phyloP scores from a whole-genome alignment of 257 asterid genomes.

The Thymus mandschuricus region DNA sequence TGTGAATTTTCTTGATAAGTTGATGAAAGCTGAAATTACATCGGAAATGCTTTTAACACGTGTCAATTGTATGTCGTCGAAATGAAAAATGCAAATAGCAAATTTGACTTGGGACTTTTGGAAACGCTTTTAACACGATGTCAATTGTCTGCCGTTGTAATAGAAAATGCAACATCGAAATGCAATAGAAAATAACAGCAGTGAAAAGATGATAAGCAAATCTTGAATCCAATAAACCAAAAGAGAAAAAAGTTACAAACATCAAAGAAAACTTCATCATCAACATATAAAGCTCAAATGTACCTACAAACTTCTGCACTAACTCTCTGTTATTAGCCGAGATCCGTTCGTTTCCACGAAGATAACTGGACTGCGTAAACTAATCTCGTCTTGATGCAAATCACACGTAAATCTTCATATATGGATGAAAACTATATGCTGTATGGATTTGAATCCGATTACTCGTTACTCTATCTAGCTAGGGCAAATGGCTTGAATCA shows the following conservation, averaged over 20 bases:
- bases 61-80: too few species aligned
- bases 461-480: slow-evolving; percentile 9
- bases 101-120: too few species aligned
- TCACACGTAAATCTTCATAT: neutral
- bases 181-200: neutral
- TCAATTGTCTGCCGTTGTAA: too few species aligned
- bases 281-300: slow-evolving; percentile 7
- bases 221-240: neutral
- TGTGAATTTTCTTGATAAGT: too few species aligned
- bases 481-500: slow-evolving; percentile 17
- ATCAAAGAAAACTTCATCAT: slow-evolving; percentile 8
- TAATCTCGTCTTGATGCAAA: slow-evolving; percentile 7
- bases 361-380: neutral
- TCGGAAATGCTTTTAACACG: too few species aligned
- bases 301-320: neutral
- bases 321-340: neutral
- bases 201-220: neutral
- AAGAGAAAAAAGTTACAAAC: neutral
- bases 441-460: neutral
- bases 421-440: neutral
- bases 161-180: too few species aligned
- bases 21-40: too few species aligned
- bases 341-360: slow-evolving; percentile 10
- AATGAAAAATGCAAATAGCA: too few species aligned
- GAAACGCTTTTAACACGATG: too few species aligned